Base-by-base conservation (phyloP, 352 stramenopile species). In the Poterioochromonas sp. region DNA sequence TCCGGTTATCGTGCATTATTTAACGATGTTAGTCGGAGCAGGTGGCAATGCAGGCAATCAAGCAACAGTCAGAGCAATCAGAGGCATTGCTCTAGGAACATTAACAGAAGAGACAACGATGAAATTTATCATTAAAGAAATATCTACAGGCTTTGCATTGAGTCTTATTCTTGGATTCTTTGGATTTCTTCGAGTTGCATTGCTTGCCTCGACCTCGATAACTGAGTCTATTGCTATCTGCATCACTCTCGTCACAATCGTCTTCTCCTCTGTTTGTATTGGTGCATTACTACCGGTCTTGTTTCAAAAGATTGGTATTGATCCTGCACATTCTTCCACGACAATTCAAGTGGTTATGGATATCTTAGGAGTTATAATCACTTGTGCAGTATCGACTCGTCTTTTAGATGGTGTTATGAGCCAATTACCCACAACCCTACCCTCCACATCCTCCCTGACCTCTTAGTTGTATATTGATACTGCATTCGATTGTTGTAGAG, bases 291-390 rank as follows among this genome's bases (percentile, higher is more conserved):
- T 89, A 32, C 86, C 86, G 26, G 51, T 89, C 43, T 62, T 53
- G n/a, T 82, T 89, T 82, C 82, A 86, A 41, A 73, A 40, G 1
- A 40, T 84, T 29, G 79, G 80, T 20, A 82, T 89, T 51, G 86
- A 89, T 81, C 84, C 86, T 62, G 86, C 84, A 32, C 84, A 89
- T 80, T 84, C 79, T n/a, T 85, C 77, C 32, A 89, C 86, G 26
- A 85, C 81, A n/a, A 88, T 89, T 79, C 85, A 89, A 78, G 85
- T 89, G 0, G 79, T 87, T 34, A 89, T 89, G 85, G 85, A 89
- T 82, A 89, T 89, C 79, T 68, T 86, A 20, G 85, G 85, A 26
- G 85, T 89, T 0, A 70, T 86, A 1, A 80, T 88, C 2, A 84
- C 83, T 37, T 83, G 87, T 22, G 68, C 80, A 76, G 81, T 87